Evolutionary conservation across 2,329 filamentous ascomycete species (phyloP), one percentile per base, ranked within the genome.

Genomic region (Pyricularia grisea): DNA sequence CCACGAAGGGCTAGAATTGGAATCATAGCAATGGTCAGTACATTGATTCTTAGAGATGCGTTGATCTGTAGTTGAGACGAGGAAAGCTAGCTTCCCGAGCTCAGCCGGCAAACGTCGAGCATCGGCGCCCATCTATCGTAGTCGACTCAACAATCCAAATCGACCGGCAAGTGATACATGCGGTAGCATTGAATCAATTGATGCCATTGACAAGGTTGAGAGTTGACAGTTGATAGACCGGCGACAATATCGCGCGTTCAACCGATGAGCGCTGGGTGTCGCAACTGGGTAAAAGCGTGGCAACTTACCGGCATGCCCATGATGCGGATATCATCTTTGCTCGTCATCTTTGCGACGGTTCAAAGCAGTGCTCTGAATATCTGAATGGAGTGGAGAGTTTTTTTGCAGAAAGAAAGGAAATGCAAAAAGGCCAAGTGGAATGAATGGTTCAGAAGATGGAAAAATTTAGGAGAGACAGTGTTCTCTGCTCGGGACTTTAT

Each of bases 1-100:
- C 92, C 81, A 97, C 80, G 88, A 98, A 98, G 82, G 92, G 92
- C 90, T 96, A 60, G 42, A 23, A 12, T n/a, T 33, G 20, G 25
- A 12, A 30, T 17, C 11, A 36, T 25, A 23, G 10, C 14, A 12
- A 58, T 3, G 23, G 66, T 67, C n/a, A 67, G 66, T 58, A 11
- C 12, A 20, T 6, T 63, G 60, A 28, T 28, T 30, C 14, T 12
- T 12, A 14, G 4, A 12, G 1, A 20, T 55, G 6, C 1, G 3
- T 33, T 28, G 14, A 17, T 28, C 11, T 3, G 25, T 9, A 17
- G 4, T 1, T 27, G 20, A 1, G 65, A 9, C 12, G 65, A 23
- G 12, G 4, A 30, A 36, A 30, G 30, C 36, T 14, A 42, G 33
- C 33, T 42, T 17, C 33, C 33, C 28, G 20, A 27, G 60, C 60